phyloP scores from a whole-genome alignment of 1,284 basidiomycete species.

The Tilletia walkeri region DNA sequence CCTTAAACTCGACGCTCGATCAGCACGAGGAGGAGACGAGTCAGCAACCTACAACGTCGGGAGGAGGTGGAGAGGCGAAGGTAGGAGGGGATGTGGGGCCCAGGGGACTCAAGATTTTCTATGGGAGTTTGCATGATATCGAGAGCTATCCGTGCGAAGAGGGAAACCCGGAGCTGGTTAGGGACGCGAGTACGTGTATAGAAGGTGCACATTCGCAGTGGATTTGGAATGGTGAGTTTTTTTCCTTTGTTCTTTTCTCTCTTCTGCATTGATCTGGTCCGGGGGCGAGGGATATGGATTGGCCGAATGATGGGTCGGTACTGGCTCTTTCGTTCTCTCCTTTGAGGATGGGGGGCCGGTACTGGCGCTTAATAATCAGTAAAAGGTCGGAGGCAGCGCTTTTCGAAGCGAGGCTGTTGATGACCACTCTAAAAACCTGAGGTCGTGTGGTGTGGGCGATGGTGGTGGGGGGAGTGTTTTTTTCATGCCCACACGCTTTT shows the following conservation, averaged over 20 bases:
- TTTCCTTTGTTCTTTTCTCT: neutral
- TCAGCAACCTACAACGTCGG: neutral
- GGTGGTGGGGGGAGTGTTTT: too few relatives aligned
- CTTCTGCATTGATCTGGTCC: neutral
- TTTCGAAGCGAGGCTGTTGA: neutral
- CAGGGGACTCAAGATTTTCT: conserved; percentile 68
- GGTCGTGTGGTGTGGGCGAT: too few relatives aligned
- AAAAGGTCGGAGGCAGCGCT: conserved; percentile 48
- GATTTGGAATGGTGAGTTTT: conserved; percentile 60
- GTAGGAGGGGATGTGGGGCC: too few relatives aligned
- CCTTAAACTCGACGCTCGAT: too few relatives aligned
- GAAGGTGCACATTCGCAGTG: conserved; percentile 82
- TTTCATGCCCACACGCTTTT: too few relatives aligned
- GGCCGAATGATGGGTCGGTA: neutral
- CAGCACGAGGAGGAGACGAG: neutral
- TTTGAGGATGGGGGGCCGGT: too few relatives aligned
- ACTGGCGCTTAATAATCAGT: conserved; percentile 25
- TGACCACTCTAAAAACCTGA: conserved; percentile 5
- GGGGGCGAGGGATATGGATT: neutral
- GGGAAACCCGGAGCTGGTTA: conserved; percentile 72
- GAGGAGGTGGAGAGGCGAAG: too few relatives aligned
- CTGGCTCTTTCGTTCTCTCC: too few relatives aligned
- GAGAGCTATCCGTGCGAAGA: conserved; percentile 88
- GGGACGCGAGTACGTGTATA: conserved; percentile 75
- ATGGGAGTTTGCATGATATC: conserved; percentile 86